phyloP scores from a whole-genome alignment of 495 filamentous ascomycete species.

The Neurospora sp. region DNA sequence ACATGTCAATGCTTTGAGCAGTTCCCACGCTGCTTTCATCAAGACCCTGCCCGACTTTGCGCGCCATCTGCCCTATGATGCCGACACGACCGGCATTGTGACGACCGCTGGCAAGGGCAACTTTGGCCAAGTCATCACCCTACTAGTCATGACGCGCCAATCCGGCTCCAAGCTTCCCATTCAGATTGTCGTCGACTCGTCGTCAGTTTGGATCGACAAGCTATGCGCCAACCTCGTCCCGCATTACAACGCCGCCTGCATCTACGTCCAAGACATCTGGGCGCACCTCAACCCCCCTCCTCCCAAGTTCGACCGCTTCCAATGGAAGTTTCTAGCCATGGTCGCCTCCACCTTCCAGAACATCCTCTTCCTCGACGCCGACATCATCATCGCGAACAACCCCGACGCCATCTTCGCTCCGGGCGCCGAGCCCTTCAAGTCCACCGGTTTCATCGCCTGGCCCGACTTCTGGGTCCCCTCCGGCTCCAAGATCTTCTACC shows the following conservation, averaged over 20 bases:
- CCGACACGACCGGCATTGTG: constrained; percentile 44
- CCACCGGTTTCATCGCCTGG: constrained; percentile 48
- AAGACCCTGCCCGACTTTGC: constrained; percentile 23
- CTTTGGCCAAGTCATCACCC: constrained; percentile 30
- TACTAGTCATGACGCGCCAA: constrained; percentile 48
- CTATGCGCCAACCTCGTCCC: constrained; percentile 46
- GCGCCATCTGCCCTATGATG: constrained; percentile 32
- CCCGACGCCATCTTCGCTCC: constrained; percentile 40
- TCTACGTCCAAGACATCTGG: constrained; percentile 18
- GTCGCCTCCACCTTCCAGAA: constrained; percentile 51
- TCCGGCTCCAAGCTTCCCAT: constrained; percentile 47
- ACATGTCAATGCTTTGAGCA: background rate
- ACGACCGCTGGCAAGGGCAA: constrained; percentile 26
- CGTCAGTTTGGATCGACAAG: constrained; percentile 37
- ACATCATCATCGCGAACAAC: constrained; percentile 43
- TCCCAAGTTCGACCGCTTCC: constrained; percentile 29
- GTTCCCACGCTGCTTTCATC: constrained; percentile 35
- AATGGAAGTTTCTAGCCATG: constrained; percentile 52
- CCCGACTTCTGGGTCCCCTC: constrained; percentile 53
- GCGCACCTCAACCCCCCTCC: background rate
- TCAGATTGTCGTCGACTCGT: constrained; percentile 46
- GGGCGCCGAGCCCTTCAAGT: constrained; percentile 38
- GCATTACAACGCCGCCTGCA: constrained; percentile 40
- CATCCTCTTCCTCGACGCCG: constrained; percentile 53
- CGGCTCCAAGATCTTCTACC: constrained; percentile 42